Conservation (phyloP, 371 early-diverging fungal species). For the Dichotomocladium elegans region DNA sequence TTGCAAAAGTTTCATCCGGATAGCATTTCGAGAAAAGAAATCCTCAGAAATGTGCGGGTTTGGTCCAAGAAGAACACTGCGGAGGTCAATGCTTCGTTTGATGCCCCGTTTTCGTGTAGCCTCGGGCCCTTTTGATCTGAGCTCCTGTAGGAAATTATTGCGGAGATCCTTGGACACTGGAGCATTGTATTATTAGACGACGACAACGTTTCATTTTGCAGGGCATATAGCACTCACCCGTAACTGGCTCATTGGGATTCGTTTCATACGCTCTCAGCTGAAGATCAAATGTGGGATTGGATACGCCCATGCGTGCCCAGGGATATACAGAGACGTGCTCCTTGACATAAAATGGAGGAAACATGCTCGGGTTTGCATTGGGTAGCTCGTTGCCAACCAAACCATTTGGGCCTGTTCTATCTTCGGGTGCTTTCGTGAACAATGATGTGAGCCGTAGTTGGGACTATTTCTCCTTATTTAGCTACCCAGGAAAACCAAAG, state of each 20-base stretch:
- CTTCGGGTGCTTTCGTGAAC: slow-evolving; percentile 31
- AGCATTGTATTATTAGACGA: too few relatives aligned
- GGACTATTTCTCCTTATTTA: too few relatives aligned
- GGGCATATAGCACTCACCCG: too few relatives aligned
- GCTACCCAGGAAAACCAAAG: neutral
- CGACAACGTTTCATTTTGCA: too few relatives aligned
- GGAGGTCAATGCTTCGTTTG: slow-evolving; percentile 15
- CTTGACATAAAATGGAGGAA: slow-evolving; percentile 69
- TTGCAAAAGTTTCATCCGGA: slow-evolving; percentile 68
- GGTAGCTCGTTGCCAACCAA: neutral
- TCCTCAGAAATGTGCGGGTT: slow-evolving; percentile 3
- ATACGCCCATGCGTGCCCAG: slow-evolving; percentile 22
- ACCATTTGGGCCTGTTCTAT: neutral
- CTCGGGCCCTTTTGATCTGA: slow-evolving; percentile 2
- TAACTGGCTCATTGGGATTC: neutral
- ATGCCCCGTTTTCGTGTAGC: slow-evolving; percentile 10
- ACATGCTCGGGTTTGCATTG: slow-evolving; percentile 29
- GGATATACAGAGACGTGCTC: slow-evolving; percentile 46
- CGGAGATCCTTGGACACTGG: slow-evolving; percentile 10
- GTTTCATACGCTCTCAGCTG: slow-evolving; percentile 10
- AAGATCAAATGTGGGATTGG: slow-evolving; percentile 17
- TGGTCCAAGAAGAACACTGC: slow-evolving; percentile 10
- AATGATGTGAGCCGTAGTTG: slow-evolving; percentile 42
- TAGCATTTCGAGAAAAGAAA: slow-evolving; percentile 2
- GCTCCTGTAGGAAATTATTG: slow-evolving; percentile 7